A percentile compares a stretch with the other conserved stretches of the same genome.
phyloP scores from a whole-genome alignment of 768 basidiomycete genomes.

The Rhizopogon roseolus region DNA sequence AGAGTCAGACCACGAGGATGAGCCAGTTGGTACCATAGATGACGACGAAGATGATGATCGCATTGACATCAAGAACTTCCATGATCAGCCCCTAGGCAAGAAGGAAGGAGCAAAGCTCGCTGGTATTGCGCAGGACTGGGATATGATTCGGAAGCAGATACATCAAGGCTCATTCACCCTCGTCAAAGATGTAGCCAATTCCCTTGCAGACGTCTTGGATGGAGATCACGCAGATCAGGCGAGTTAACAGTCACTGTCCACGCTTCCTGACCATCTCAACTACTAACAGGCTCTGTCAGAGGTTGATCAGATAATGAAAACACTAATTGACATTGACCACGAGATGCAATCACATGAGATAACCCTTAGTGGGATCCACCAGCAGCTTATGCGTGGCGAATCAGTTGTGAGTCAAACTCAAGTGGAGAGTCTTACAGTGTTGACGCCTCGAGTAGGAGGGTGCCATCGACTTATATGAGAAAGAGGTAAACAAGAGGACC shows the following conservation, averaged over 20 bases:
- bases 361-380: constrained; percentile 50
- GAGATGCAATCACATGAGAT: constrained; percentile 56
- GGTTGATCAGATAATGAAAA: constrained; percentile 65
- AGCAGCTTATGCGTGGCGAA: constrained; percentile 50
- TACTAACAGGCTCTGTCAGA: constrained; percentile 44
- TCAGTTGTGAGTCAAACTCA: constrained; percentile 45
- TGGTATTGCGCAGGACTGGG: constrained; percentile 63
- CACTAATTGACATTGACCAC: constrained; percentile 59
- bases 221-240: constrained; percentile 51
- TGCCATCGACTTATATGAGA: constrained; percentile 46
- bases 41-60: constrained; percentile 45
- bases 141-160: constrained; percentile 44
- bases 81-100: constrained; percentile 60
- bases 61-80: constrained; percentile 60
- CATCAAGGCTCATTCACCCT: constrained; percentile 38
- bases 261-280: background rate
- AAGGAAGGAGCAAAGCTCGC: constrained; percentile 47
- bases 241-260: constrained; percentile 7
- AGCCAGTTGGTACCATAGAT: constrained; percentile 21
- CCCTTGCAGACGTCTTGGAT: constrained; percentile 60
- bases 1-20: constrained; percentile 28
- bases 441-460: constrained; percentile 38
- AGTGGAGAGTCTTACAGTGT: background rate
- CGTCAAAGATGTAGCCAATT: constrained; percentile 47
- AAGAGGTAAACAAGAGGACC: constrained; percentile 35